Evolutionary conservation across 495 filamentous ascomycete genomes (phyloP), one percentile per base, ranked within the genome.

Genomic region (Astrothelium macrocarpum): DNA sequence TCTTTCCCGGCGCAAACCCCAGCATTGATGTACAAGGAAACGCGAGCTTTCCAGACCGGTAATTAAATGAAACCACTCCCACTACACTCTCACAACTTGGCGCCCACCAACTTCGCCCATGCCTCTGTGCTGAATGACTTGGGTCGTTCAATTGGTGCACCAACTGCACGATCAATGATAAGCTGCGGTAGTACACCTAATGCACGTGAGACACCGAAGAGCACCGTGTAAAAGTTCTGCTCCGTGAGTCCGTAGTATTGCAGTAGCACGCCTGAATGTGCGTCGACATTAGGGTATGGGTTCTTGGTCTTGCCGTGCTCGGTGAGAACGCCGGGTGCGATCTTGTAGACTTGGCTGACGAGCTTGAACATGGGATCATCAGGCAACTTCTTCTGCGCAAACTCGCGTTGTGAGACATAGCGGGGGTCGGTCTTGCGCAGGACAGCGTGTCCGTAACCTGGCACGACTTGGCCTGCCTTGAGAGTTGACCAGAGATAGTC

Each of bases 301-400:
- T 95, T 94, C 88, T 95, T 95, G 78, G 91, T 95, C 89, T 98
- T 98, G 79, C 94, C 94, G 81, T 98, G 94, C 84, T 97, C 93
- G 65, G 95, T 97, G 70, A 98, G 80, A 64, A 98, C 94, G 73
- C 89, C 90, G 66, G 94, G 95, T 62, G 94, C 94, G 74, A 98
- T 97, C 87, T 98, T 97, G 87, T 96, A 97, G 68, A 97, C 93
- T 81, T 97, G 91, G 84, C 87, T 90, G 80, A 98, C 94, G 63
- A 98, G 87, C 84, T 97, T 89, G 90, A 96, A 98, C 91, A 98
- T 96, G 68, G 90, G 90, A 81, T 96, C 92, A 75, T 94, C 83
- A 71, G 92, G 90, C 74, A 97, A 88, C 75, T 93, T 85, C 80
- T 85, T 87, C 69, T 90, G 89, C 61, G 94, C 94, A 70, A 98